Conservation (phyloP, 1,284 basidiomycete species). For the Neolentinus lepideus region DNA sequence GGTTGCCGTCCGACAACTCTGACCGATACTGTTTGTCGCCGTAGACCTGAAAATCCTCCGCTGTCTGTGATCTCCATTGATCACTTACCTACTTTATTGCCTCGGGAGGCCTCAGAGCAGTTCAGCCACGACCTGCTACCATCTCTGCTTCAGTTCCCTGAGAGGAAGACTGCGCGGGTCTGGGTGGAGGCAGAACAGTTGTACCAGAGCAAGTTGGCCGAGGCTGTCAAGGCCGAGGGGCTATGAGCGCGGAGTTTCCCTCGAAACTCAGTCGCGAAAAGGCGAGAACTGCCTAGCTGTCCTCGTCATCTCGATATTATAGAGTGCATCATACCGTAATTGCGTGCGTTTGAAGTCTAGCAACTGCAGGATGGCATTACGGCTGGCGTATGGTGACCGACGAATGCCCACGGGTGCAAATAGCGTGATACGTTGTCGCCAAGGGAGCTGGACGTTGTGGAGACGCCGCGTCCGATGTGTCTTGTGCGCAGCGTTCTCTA, state of each 20-base stretch:
- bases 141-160: slow-evolving; percentile 74
- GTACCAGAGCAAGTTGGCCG: slow-evolving; percentile 73
- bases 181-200: slow-evolving; percentile 90
- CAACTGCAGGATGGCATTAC: neutral
- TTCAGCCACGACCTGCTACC: slow-evolving; percentile 91
- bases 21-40: slow-evolving; percentile 1
- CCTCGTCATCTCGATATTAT: neutral
- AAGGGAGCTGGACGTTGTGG: neutral
- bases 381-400: neutral
- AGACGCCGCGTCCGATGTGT: neutral
- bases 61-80: slow-evolving; percentile 95
- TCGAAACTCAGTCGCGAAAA: slow-evolving; percentile 2
- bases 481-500: neutral
- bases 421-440: neutral
- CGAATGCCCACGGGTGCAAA: neutral
- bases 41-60: slow-evolving; percentile 50
- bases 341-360: too few species aligned
- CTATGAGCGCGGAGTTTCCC: neutral
- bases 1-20: neutral
- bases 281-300: neutral
- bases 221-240: slow-evolving; percentile 41
- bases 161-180: slow-evolving; percentile 62
- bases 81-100: slow-evolving; percentile 93
- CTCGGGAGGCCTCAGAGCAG: slow-evolving; percentile 94
- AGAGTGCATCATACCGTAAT: neutral